Base-by-base conservation (phyloP, 2,329 filamentous ascomycete species). In the Arthroderma sp. region DNA sequence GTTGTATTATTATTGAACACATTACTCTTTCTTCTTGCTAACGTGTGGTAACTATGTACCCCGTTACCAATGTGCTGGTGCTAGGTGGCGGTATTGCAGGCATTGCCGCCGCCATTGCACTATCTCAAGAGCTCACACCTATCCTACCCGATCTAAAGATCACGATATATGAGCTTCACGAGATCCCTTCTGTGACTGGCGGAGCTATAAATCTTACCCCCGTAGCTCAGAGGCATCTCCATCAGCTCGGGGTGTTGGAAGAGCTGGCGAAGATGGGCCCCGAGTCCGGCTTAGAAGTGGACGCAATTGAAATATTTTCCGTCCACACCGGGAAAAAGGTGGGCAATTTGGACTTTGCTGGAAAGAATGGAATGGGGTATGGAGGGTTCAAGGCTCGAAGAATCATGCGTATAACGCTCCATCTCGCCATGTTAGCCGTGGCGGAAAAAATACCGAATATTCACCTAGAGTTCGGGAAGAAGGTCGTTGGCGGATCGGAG, bases 151-250 rank as follows among this genome's bases (percentile, higher is more conserved):
- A 47, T 15, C 36, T 53, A 15, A 50, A 44, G 44, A 66, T 67
- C 47, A 62, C 54, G 2, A 47, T 67, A 22, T 67, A 58, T 45
- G 66, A 68, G 49, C 58, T 64, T 22, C 60, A 65, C 46, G 57
- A 62, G 10, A 50, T 65, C 5, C 58, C 65, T 5, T 63, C 65
- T 0, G 68, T 65, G 4, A 62, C 64, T 8, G 66, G 66, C 6
- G 66, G 66, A 6, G 65, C 66, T 3, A 64, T 70, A 46, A 66
- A 66, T 46, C 52, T 70, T 11, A 67, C 65, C 0, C 66, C 67
- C 1, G 65, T 66, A 6, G 67, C 65, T 2, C 58, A 68, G 34
- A 56, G 66, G 5, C 63, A 68, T 49, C 60, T 70, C 4, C 61
- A 65, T 28, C 58, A 63, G 32, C 52, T 69, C 4, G 65, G 65